Base-by-base conservation (phyloP, 139 green algal genomes). In the Chlamydomonas eustigma region DNA sequence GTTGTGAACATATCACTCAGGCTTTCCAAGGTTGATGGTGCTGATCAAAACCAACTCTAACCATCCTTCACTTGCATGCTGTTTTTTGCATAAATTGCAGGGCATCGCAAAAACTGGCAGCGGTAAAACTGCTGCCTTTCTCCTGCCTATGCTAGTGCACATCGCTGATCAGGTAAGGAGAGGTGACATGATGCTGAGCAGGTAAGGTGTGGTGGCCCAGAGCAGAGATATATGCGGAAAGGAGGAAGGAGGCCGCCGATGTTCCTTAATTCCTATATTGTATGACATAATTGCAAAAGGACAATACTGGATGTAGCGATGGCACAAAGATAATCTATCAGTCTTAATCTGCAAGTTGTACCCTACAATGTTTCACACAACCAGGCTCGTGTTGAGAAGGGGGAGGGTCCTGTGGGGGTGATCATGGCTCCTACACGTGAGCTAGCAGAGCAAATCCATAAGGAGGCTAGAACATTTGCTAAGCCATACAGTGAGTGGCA, bases 381-480 rank as follows among this genome's bases (percentile, higher is more conserved):
- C 18, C 44, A 58, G 44, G 44, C 18, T 12, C 18, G 12, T 58
- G 69, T 97, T 50, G 66, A 74, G 33, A 90, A 85, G 51, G 90
- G 93, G 0, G 90, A 93, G 71, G 93, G 94, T 0, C 94, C 94
- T 50, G 93, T 98, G 51, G 94, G 63, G 0, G n/a, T 98, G 3
- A 79, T 98, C 12, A 77, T 91, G 50, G 90, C 92, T 2, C 94
- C 94, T 34, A 98, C 94, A 1, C 74, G 94, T 1, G 94, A 98
- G 83, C 88, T 98, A 36, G 90, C 92, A 24, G 88, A 96, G 81
- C 94, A 98, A 82, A 98, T 98, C 39, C 88, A 97, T 84, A 89
- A 86, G 75, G 91, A 97, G 79, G 73, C 84, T 0, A 51, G 88
- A 50, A 82, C 73, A 32, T 89, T 89, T 51, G 31, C 64, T 4